Percentiles rank a stretch among this genome's conserved stretches.
phyloP scores from a whole-genome alignment of 2,329 filamentous ascomycete species.

The Drechslerella coelobrocha region DNA sequence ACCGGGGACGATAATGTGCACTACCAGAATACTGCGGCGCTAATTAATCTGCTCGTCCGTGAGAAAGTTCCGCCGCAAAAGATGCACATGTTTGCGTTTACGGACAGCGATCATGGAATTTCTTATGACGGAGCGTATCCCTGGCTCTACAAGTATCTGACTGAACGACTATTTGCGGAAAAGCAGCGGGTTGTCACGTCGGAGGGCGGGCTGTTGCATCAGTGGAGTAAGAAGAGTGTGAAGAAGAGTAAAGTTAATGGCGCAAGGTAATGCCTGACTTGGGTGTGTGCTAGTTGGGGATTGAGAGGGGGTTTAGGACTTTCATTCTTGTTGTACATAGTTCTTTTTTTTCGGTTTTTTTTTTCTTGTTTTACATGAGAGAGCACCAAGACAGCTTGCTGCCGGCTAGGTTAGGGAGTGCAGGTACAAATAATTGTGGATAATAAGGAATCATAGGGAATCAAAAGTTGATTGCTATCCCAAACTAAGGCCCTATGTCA shows the following conservation, averaged over 20 bases:
- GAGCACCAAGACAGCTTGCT: too few relatives aligned
- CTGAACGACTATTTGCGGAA: constrained; percentile 68
- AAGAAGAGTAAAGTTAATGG: constrained; percentile 11
- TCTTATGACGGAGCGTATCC: constrained; percentile 64
- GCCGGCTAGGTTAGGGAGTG: too few relatives aligned
- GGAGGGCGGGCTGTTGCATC: constrained; percentile 58
- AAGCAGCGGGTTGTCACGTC: constrained; percentile 61
- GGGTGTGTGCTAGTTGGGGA: constrained; percentile 11
- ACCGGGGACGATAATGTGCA: constrained; percentile 76
- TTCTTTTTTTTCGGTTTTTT: too few relatives aligned
- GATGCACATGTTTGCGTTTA: constrained; percentile 70
- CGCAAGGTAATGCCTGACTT: too few relatives aligned
- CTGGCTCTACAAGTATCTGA: constrained; percentile 70
- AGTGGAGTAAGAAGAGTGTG: constrained; percentile 60
- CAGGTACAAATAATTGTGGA: too few relatives aligned
- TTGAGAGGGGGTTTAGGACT: not conserved
- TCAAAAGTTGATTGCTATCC: too few relatives aligned
- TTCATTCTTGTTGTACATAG: constrained; percentile 8
- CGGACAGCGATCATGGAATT: constrained; percentile 70
- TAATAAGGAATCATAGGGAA: too few relatives aligned
- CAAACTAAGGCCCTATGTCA: too few relatives aligned
- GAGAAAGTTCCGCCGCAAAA: constrained; percentile 67
- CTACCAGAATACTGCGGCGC: constrained; percentile 70
- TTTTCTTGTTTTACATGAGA: too few relatives aligned
- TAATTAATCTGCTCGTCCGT: constrained; percentile 69